Conservation (phyloP, 352 stramenopile species). For the Globisporangium emineosum region DNA sequence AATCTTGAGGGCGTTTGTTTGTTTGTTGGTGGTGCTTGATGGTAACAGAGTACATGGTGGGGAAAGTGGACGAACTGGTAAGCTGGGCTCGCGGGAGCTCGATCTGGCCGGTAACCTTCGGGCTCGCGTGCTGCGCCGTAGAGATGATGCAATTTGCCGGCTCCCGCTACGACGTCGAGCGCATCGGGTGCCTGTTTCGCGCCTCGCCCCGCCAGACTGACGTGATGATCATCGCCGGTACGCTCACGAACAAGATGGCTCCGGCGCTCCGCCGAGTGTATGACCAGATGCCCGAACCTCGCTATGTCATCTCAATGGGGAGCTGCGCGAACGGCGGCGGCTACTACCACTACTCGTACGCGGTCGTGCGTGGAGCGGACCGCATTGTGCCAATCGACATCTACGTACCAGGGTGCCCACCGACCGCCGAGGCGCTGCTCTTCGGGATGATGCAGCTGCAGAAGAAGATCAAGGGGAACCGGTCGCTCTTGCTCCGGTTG, state of each 20-base stretch:
- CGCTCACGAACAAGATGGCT: constrained; percentile 99
- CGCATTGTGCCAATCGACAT: constrained; percentile 97
- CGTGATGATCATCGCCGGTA: constrained; percentile 99
- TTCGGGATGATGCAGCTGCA: constrained; percentile 98
- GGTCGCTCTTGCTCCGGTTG: constrained; percentile 93
- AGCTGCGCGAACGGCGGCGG: constrained; percentile 96
- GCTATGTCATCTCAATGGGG: constrained; percentile 98
- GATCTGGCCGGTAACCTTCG: constrained; percentile 66
- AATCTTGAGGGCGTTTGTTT: background rate
- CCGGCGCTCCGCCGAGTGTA: constrained; percentile 95
- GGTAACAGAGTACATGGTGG: background rate
- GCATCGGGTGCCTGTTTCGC: constrained; percentile 98
- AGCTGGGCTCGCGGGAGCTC: constrained; percentile 3
- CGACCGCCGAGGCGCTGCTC: constrained; percentile 97
- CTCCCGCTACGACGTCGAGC: constrained; percentile 97
- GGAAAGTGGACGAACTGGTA: background rate
- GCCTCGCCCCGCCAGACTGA: constrained; percentile 94
- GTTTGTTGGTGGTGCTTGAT: background rate
- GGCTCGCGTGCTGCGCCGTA: constrained; percentile 98
- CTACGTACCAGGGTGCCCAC: constrained; percentile 98
- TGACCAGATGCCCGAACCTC: constrained; percentile 99
- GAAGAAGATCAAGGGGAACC: constrained; percentile 99
- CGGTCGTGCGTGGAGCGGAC: constrained; percentile 94
- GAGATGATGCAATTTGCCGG: constrained; percentile 97
- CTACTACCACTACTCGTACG: constrained; percentile 94